Percentiles rank a stretch among this genome's conserved stretches.
Evolutionary conservation across 2,329 filamentous ascomycete genomes (phyloP).

Genomic region (Plenodomus tracheiphilus): DNA sequence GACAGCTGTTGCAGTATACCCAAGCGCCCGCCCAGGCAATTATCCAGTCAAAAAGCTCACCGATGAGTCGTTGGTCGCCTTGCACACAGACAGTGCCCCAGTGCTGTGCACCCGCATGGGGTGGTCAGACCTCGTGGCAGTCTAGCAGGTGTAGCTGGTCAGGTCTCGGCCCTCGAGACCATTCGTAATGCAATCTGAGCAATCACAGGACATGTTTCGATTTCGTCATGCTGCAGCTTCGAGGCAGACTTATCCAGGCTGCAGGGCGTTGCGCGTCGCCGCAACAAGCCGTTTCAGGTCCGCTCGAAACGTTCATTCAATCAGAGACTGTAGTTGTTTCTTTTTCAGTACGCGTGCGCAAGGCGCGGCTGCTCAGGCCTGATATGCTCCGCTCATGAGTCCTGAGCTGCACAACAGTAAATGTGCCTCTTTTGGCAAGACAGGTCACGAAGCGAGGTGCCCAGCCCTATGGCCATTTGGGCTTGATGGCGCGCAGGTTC

Average conservation of each 20-base stretch:
- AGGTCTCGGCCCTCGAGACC: slow-evolving; percentile 18
- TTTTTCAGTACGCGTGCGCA: not conserved
- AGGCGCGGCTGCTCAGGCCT: not conserved
- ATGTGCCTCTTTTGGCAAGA: not conserved
- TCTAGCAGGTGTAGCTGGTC: slow-evolving; percentile 5
- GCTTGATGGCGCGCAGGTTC: slow-evolving; percentile 8
- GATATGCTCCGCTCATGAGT: no score
- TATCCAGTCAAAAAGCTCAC: slow-evolving; percentile 15
- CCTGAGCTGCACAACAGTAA: no score
- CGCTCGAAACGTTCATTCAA: slow-evolving; percentile 20
- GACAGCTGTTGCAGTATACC: slow-evolving; percentile 9
- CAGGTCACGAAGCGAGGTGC: slow-evolving; percentile 2
- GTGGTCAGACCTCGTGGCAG: slow-evolving; percentile 30
- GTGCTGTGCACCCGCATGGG: slow-evolving; percentile 13
- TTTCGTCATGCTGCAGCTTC: slow-evolving; percentile 30
- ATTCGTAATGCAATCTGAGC: slow-evolving; percentile 18
- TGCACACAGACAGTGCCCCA: slow-evolving; percentile 14
- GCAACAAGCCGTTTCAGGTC: slow-evolving; percentile 13
- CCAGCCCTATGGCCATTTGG: slow-evolving; percentile 4
- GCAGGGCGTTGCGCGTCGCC: slow-evolving; percentile 9
- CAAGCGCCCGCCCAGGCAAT: slow-evolving; percentile 20
- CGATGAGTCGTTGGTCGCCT: slow-evolving; percentile 19
- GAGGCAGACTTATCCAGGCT: slow-evolving; percentile 22
- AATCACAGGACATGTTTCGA: slow-evolving; percentile 13
- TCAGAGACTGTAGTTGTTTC: slow-evolving; percentile 6